These are phyloP conservation scores for Miscanthus lutarioriparius DNA, from an alignment of 176 grass and related monocot genomes.

Conservation along the genomic window DNA sequence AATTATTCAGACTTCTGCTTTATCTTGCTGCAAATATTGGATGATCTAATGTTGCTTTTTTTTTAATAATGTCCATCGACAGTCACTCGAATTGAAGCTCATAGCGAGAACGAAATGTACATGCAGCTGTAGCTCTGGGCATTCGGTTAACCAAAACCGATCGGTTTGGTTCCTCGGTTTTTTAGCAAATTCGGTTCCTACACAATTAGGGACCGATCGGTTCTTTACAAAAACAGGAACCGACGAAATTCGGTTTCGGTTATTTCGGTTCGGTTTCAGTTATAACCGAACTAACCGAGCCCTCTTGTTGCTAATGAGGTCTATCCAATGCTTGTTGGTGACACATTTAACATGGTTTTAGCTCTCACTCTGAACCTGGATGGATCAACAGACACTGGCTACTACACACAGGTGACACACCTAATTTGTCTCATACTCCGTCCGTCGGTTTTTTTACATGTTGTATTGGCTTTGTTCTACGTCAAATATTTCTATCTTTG, in stretches of 20 bases:
- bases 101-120: constrained; percentile 43
- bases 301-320: constrained; percentile 49
- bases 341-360: constrained; percentile 59
- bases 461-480: neutral
- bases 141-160: too few species aligned
- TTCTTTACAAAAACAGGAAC: too few species aligned
- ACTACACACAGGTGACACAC: constrained; percentile 51
- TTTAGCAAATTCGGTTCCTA: too few species aligned
- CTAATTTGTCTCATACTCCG: neutral
- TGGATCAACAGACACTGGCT: constrained; percentile 60
- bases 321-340: neutral
- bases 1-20: neutral
- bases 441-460: neutral
- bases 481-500: neutral
- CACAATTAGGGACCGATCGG: too few species aligned
- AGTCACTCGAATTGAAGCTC: constrained; percentile 63
- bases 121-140: too few species aligned
- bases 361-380: constrained; percentile 63
- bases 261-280: too few species aligned
- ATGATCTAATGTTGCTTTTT: neutral
- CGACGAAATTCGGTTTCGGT: too few species aligned
- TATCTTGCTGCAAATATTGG: neutral
- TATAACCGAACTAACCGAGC: too few species aligned
- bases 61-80: neutral
- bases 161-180: too few species aligned